Percentiles rank a stretch among this genome's conserved stretches.
Conservation (phyloP, 371 early-diverging fungal species). For the Mucor velutinosus region DNA sequence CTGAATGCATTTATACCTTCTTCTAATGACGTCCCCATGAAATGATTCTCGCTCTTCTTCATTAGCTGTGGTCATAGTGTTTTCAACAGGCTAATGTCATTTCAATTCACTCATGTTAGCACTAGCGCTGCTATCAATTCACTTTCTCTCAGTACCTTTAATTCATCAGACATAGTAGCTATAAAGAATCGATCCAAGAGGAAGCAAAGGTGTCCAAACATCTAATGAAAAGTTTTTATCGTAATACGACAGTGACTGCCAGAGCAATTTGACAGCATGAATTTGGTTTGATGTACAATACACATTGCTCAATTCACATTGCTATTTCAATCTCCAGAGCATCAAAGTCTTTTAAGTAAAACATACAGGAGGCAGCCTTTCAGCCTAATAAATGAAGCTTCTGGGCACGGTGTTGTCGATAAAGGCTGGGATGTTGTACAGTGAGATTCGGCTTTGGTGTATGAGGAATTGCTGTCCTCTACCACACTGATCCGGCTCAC, state of each 20-base stretch:
- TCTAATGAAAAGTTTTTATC: background rate
- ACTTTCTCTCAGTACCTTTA: background rate
- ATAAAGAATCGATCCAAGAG: background rate
- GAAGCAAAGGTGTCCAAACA: background rate
- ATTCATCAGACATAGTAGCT: slow-evolving; percentile 1
- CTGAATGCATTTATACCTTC: background rate
- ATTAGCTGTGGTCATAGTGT: background rate
- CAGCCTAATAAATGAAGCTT: too few relatives aligned
- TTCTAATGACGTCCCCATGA: background rate
- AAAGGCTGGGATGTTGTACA: too few relatives aligned
- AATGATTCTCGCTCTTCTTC: background rate
- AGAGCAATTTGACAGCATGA: background rate
- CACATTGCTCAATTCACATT: background rate
- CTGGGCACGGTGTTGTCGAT: too few relatives aligned
- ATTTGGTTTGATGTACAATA: background rate
- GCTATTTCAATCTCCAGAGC: too few relatives aligned
- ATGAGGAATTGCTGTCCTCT: too few relatives aligned
- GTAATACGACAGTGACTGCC: background rate
- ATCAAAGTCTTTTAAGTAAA: too few relatives aligned
- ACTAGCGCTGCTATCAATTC: background rate
- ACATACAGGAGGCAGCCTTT: too few relatives aligned
- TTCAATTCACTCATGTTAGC: background rate
- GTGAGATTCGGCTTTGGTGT: too few relatives aligned
- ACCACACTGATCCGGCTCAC: too few relatives aligned
- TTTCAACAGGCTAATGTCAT: background rate